These are phyloP conservation scores for Arthrinium puccinioides DNA, from an alignment of 2,329 filamentous ascomycete species.

Conservation along the genomic window DNA sequence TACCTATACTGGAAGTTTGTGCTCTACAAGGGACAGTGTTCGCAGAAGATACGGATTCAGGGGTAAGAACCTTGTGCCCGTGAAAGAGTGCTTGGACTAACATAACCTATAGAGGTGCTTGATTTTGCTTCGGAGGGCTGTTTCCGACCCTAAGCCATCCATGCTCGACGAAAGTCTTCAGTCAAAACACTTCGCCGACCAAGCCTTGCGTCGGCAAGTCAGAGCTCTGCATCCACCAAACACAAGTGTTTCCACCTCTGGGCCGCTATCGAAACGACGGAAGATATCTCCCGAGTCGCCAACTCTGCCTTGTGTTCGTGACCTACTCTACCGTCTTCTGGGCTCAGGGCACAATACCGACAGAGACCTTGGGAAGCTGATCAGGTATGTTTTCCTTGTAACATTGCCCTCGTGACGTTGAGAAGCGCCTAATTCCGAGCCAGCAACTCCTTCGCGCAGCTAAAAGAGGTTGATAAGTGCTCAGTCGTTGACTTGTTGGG, in stretches of 20 bases:
- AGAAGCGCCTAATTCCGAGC: no score
- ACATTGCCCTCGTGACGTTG: constrained; percentile 9
- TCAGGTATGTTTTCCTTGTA: constrained; percentile 35
- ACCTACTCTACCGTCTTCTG: constrained; percentile 21
- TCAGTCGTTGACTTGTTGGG: constrained; percentile 48
- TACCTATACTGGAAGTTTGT: constrained; percentile 32
- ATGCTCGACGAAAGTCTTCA: constrained; percentile 11
- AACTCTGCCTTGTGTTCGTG: constrained; percentile 14
- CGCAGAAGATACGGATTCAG: constrained; percentile 30
- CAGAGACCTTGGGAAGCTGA: constrained; percentile 26
- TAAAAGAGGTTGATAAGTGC: constrained; percentile 43
- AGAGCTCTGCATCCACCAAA: constrained; percentile 11
- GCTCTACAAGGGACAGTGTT: constrained; percentile 22
- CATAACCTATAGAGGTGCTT: constrained; percentile 24
- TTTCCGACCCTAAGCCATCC: constrained; percentile 11
- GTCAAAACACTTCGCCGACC: constrained; percentile 16
- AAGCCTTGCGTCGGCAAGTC: constrained; percentile 15
- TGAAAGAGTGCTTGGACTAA: no score
- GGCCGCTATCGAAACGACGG: constrained; percentile 22
- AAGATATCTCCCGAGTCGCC: constrained; percentile 18
- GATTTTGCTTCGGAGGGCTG: constrained; percentile 18
- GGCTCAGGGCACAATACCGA: no score
- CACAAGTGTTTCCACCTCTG: constrained; percentile 3
- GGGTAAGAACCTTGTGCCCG: no score
- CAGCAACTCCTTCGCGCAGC: constrained; percentile 33